Base-by-base conservation (phyloP, 2,329 filamentous ascomycete species). In the Venturia effusa region DNA sequence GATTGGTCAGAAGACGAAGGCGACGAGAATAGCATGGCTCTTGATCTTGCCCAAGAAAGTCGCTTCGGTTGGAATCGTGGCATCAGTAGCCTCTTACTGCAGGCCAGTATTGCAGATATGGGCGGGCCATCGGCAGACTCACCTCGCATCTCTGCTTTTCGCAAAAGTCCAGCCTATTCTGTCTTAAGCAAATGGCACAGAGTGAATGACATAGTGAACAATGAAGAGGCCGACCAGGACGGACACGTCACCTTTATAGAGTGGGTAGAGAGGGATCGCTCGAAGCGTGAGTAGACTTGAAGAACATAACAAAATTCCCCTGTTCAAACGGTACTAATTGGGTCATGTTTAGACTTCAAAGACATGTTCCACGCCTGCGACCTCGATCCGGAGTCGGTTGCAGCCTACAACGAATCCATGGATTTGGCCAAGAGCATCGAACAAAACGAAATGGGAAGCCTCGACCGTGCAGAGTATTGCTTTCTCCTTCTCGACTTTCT, bases 301-400 rank as follows among this genome's bases (percentile, higher is more conserved):
- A n/a, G 41, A 7, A 22, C 19, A 6, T 45, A 17, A n/a, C 22
- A n/a, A 6, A 45, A n/a, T n/a, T 45, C 41, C 22, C 19, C 40
- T 45, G 17, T 10, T 4, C 41, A n/a, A 22, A 4, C 7, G 2
- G 3, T 45, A 6, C 15, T 45, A 22, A 45, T n/a, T 4, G 22
- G 41, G 19, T 6, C 4, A 7, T n/a, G n/a, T 45, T 17, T 61
- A 74, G 70, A 70, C 8, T 77, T 79, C 69, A 78, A 80, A 61
- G 70, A 78, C 59, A 70, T 72, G 34, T 81, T 78, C 71, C 79
- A 81, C 64, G 70, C 72, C 5, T 78, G 73, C 5, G 79, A 81
- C n/a, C 70, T 80, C 37, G 73, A 27, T 22, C n/a, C 8, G 6
- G 55, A 59, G 6, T 27, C 55, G 19, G n/a, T 27, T 8, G 55